These are phyloP conservation scores for Fusarium coffeatum DNA, from an alignment of 2,329 filamentous ascomycete species.

Conservation along the genomic window DNA sequence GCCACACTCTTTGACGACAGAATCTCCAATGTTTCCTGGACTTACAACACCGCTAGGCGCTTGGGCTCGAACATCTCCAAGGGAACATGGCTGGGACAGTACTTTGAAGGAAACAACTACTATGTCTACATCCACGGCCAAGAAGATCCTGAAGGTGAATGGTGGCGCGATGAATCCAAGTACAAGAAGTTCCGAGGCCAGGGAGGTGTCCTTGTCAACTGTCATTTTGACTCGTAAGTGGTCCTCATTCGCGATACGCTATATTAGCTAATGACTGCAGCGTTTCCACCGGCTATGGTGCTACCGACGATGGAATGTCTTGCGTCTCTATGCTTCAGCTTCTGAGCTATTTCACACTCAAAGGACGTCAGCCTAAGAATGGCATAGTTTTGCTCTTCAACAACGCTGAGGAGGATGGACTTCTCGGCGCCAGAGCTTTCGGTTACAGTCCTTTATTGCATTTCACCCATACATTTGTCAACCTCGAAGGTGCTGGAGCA, in stretches of 20 bases:
- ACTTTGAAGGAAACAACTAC: constrained; percentile 94
- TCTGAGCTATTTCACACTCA: constrained; percentile 83
- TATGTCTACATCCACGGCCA: constrained; percentile 90
- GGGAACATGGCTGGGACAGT: constrained; percentile 64
- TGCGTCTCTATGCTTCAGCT: constrained; percentile 89
- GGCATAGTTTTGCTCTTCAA: constrained; percentile 90
- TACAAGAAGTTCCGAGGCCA: constrained; percentile 64
- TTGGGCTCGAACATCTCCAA: constrained; percentile 35
- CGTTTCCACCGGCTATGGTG: constrained; percentile 90
- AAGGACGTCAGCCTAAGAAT: constrained; percentile 77
- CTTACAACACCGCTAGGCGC: constrained; percentile 40
- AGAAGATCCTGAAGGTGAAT: constrained; percentile 77
- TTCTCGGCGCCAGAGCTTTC: constrained; percentile 89
- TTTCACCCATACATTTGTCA: constrained; percentile 88
- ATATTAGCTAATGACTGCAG: constrained; percentile 56
- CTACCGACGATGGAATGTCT: constrained; percentile 93
- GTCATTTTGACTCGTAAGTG: constrained; percentile 84
- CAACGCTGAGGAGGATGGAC: constrained; percentile 93
- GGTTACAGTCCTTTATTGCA: constrained; percentile 83
- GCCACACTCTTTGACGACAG: constrained; percentile 83
- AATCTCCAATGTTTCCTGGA: constrained; percentile 79
- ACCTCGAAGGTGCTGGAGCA: constrained; percentile 93
- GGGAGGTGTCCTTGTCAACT: constrained; percentile 90
- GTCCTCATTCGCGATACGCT: too few relatives aligned
- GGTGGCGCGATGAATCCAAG: constrained; percentile 70